Percentiles rank a stretch among this genome's conserved stretches.
Conservation (phyloP, 1,284 basidiomycete species). For the Cutaneotrichosporon sp. region DNA sequence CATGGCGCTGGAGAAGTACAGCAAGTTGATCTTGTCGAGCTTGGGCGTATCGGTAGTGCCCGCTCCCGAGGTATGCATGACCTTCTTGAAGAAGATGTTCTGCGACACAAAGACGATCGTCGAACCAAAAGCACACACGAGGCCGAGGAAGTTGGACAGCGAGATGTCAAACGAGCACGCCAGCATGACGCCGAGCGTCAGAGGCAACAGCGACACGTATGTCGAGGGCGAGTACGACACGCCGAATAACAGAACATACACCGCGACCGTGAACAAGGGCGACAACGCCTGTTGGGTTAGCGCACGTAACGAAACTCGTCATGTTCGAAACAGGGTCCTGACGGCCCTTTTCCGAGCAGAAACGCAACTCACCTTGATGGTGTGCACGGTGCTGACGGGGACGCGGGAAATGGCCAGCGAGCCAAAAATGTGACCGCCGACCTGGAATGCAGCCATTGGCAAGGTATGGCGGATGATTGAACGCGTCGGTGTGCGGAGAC, state of each 20-base stretch:
- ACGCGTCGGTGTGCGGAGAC: constrained; percentile 62
- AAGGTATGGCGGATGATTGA: constrained; percentile 72
- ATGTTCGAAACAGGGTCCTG: background rate
- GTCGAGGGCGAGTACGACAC: constrained; percentile 88
- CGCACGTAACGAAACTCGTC: too few relatives aligned
- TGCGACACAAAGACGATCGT: constrained; percentile 94
- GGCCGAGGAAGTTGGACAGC: constrained; percentile 71
- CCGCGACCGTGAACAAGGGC: constrained; percentile 91
- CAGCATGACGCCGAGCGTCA: constrained; percentile 95
- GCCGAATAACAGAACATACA: constrained; percentile 85
- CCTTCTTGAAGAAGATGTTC: constrained; percentile 99
- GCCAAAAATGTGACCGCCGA: constrained; percentile 95
- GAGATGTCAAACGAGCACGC: constrained; percentile 91
- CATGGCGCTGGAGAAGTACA: constrained; percentile 91
- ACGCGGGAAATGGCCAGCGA: constrained; percentile 94
- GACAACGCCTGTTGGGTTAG: constrained; percentile 69
- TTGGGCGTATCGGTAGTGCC: constrained; percentile 50
- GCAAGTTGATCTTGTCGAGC: constrained; percentile 93
- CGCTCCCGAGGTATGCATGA: constrained; percentile 64
- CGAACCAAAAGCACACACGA: constrained; percentile 87
- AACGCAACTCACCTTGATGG: constrained; percentile 74
- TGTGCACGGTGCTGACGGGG: constrained; percentile 95
- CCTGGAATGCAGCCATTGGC: constrained; percentile 85
- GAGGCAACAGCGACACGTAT: constrained; percentile 87
- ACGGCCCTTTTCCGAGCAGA: too few relatives aligned